phyloP scores from a whole-genome alignment of 371 early-diverging fungal genomes.

The Mucor irregularis region DNA sequence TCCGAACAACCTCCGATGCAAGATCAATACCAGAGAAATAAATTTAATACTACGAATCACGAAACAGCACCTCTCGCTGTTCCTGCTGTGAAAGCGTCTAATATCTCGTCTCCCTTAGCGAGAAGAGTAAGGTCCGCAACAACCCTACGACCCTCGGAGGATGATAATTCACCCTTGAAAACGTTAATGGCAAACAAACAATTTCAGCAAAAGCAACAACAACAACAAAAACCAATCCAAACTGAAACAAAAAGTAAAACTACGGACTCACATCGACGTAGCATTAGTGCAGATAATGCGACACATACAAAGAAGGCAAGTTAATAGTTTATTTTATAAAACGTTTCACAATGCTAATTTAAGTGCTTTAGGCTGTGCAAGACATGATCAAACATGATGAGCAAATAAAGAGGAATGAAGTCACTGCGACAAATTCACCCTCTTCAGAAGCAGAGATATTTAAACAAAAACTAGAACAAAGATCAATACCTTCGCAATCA shows the following conservation, averaged over 20 bases:
- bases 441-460: constrained; percentile 14
- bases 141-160: constrained; percentile 30
- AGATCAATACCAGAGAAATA: neutral
- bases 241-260: neutral
- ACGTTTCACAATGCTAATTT: neutral
- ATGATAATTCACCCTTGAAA: constrained; percentile 34
- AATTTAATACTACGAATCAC: neutral
- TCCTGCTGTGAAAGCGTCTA: constrained; percentile 3
- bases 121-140: constrained; percentile 45
- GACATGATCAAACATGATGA: neutral
- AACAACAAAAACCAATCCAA: neutral
- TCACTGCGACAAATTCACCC: constrained; percentile 1
- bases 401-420: neutral
- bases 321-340: neutral
- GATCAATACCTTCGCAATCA: neutral
- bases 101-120: constrained; percentile 28
- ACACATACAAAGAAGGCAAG: constrained; percentile 19
- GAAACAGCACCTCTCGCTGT: neutral
- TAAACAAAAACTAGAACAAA: constrained; percentile 6
- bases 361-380: neutral
- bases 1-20: constrained; percentile 32
- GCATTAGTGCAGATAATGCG: constrained; percentile 44
- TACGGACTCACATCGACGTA: constrained; percentile 38
- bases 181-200: constrained; percentile 15
- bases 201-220: neutral